phyloP scores from a whole-genome alignment of 345 rosid species.

The Bretschneidera sinensis region DNA sequence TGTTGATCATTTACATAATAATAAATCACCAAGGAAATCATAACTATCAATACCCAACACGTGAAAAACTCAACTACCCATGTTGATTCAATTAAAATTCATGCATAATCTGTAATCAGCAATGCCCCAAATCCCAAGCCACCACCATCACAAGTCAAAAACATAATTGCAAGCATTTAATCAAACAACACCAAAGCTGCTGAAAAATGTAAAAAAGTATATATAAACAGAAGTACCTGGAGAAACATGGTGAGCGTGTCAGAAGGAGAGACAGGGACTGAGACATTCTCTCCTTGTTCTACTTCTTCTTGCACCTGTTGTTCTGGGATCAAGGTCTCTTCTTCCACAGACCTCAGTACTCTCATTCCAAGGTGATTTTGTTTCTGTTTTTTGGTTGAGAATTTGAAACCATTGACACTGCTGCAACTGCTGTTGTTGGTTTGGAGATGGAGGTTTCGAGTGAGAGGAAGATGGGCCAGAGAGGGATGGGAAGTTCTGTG shows the following conservation, averaged over 20 bases:
- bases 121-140: not conserved
- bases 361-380: slow-evolving; percentile 12
- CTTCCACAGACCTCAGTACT: slow-evolving; percentile 49
- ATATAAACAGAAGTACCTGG: slow-evolving; percentile 39
- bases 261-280: slow-evolving; percentile 84
- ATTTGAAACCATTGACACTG: slow-evolving; percentile 24
- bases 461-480: slow-evolving; percentile 15
- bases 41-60: not conserved
- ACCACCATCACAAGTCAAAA: not conserved
- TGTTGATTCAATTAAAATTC: not conserved
- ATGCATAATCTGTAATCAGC: not conserved
- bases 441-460: slow-evolving; percentile 28
- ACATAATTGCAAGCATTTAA: not conserved
- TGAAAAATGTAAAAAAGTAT: too few species aligned
- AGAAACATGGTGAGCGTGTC: slow-evolving; percentile 84
- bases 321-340: slow-evolving; percentile 40
- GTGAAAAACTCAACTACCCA: not conserved
- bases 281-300: slow-evolving; percentile 42
- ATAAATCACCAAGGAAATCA: not conserved
- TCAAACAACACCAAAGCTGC: not conserved
- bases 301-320: slow-evolving; percentile 25
- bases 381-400: slow-evolving; percentile 2
- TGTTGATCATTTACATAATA: too few species aligned
- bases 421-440: slow-evolving; percentile 21
- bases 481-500: slow-evolving; percentile 20